Evolutionary conservation across 371 early-diverging fungal genomes (phyloP), one percentile per base, ranked within the genome.

Genomic region (Thermomucor indicae-seudaticae): DNA sequence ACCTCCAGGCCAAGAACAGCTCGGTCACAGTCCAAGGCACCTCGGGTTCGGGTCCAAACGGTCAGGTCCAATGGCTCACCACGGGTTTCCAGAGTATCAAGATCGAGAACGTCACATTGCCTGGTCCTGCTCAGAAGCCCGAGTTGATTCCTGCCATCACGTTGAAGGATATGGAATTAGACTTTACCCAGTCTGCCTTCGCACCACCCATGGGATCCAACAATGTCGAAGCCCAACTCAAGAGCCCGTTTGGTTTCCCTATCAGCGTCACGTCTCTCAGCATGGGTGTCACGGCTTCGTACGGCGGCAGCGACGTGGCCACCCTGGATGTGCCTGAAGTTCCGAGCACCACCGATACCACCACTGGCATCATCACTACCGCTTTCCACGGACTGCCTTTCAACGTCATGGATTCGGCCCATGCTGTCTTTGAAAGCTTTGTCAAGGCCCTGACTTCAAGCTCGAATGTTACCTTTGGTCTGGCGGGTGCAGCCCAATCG

Each of bases 171-270:
- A 61, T 79, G 53, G 59, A 60, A 10, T 49, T 80, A 37, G 78
- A 78, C 51, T 80, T 80, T 47, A 82, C 80, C 30, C 65, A 65
- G 17, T 58, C 67, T 51, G 64, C 67, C 35, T 80, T 78, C 60
- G 60, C 60, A 38, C 70, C 79, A 38, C 51, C 61, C 45, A 65
- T 72, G 10, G 67, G 76, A 11, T 80, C 80, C 16, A 67, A 60
- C 41, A 45, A 68, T 43, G 73, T 76, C 42, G 69, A 78, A 32
- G 65, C 57, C 24, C 72, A 76, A 50, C 67, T 74, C 48, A 61
- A 80, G 55, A 75, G 61, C 53, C 81, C 83, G 2, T 81, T 81
- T 27, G 68, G 78, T 8, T 80, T 81, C 80, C 79, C 80, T 45
- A 60, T 83, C 34, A 65, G 51, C 51, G 75, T 83, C 34, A 46